Evolutionary conservation across 176 grass and related monocot genomes (phyloP), one percentile per base, ranked within the genome.

Genomic region (Paspalum notatum): DNA sequence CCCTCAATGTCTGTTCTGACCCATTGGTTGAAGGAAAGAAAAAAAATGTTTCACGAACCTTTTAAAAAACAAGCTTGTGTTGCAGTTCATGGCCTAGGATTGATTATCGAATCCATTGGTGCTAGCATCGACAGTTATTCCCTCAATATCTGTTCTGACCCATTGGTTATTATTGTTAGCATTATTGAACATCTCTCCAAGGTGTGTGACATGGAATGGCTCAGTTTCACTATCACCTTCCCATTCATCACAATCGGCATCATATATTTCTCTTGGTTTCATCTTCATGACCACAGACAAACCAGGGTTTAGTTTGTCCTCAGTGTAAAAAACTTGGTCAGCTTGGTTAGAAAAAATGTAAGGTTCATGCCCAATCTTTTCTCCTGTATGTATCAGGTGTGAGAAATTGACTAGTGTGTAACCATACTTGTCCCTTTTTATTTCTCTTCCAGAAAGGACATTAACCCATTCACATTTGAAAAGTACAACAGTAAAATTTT

Each of bases 391-490:
- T 43, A 66, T 66, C 17, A 66, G 39, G 17, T 66, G 39, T 16
- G 38, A 66, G 39, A 66, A 66, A 32, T 15, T 62, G 12, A 62
- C 59, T 15, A 62, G 59, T 62, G 59, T 60, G 22, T 25, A 60
- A 0, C 59, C 59, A 62, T 62, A 32, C 59, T 62, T 62, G 5
- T 62, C 22, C 12, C 15, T 62, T 14, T 7, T 62, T 62, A 62
- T 32, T 62, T 25, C 59, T 62, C 5, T 62, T 62, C 26, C 11
- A 5, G 24, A 32, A 26, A 62, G 12, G 32, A 62, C 59, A 32
- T 62, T 25, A 62, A 62, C 24, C 59, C 59, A 62, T 27, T 62
- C 59, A 62, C 59, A 62, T 62, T 62, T 62, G 24, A 62, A 62
- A 62, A 27, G 59, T 62, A 62, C 24, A 11, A 62, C 5, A 6